Conservation (phyloP, 2,329 filamentous ascomycete species). For the Verticillium albo-atrum region DNA sequence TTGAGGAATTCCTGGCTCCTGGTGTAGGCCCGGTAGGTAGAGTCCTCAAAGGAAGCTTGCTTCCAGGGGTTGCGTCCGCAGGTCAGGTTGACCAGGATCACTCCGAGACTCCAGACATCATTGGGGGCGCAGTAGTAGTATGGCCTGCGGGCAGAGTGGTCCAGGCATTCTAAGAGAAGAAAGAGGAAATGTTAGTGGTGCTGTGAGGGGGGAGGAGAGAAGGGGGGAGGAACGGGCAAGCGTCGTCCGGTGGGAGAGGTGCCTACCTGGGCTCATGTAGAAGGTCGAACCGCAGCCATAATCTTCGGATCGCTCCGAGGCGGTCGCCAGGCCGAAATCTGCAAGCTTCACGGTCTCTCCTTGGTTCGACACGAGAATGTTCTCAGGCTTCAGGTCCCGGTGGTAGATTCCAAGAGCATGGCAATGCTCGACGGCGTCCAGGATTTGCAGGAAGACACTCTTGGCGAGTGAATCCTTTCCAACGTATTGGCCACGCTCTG, state of each 20-base stretch:
- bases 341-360: slow-evolving; percentile 91
- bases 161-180: slow-evolving; percentile 69
- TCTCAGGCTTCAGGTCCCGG: slow-evolving; percentile 96
- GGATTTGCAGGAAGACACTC: slow-evolving; percentile 85
- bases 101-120: slow-evolving; percentile 97
- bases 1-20: slow-evolving; percentile 83
- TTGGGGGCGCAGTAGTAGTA: slow-evolving; percentile 92
- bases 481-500: slow-evolving; percentile 87
- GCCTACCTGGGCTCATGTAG: slow-evolving; percentile 97
- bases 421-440: slow-evolving; percentile 95
- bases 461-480: slow-evolving; percentile 87
- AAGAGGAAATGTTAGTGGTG: slow-evolving; percentile 22
- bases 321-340: slow-evolving; percentile 93
- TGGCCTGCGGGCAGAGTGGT: slow-evolving; percentile 68
- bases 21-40: slow-evolving; percentile 87
- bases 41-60: slow-evolving; percentile 87
- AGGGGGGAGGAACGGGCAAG: slow-evolving; percentile 16
- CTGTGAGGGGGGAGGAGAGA: slow-evolving; percentile 3
- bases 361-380: slow-evolving; percentile 85
- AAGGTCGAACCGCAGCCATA: slow-evolving; percentile 98
- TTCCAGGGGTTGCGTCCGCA: slow-evolving; percentile 99
- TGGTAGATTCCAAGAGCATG: slow-evolving; percentile 94
- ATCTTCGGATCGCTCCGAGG: slow-evolving; percentile 78
- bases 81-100: slow-evolving; percentile 94
- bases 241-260: slow-evolving; percentile 1